phyloP scores from a whole-genome alignment of 495 filamentous ascomycete species.

The Bryoglossum gracile region DNA sequence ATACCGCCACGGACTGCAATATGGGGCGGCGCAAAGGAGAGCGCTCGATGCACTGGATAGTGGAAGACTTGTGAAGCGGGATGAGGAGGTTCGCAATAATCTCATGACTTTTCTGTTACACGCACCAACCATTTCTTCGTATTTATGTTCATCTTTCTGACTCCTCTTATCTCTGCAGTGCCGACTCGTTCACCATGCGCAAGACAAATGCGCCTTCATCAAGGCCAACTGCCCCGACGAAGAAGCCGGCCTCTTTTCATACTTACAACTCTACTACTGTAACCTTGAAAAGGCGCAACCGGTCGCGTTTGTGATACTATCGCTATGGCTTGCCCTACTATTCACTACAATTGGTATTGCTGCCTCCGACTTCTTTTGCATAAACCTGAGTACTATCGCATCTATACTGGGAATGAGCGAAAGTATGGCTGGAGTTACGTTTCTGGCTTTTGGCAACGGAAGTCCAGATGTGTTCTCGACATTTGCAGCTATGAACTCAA shows the following conservation, averaged over 20 bases:
- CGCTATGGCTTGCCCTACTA: conserved; percentile 79
- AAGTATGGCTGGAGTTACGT: conserved; percentile 92
- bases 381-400: conserved; percentile 90
- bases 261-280: conserved; percentile 92
- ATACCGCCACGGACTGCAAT: conserved; percentile 14
- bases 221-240: conserved; percentile 76
- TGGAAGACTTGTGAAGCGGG: conserved; percentile 22
- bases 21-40: conserved; percentile 18
- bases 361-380: conserved; percentile 95
- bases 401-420: conserved; percentile 86
- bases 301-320: conserved; percentile 68
- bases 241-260: conserved; percentile 82
- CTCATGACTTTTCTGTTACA: background rate
- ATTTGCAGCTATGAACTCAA: conserved; percentile 94
- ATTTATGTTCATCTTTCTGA: conserved; percentile 3
- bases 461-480: conserved; percentile 98
- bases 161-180: conserved; percentile 47
- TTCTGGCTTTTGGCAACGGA: conserved; percentile 97
- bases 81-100: conserved; percentile 25
- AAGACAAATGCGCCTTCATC: conserved; percentile 74
- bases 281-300: conserved; percentile 58
- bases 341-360: conserved; percentile 99
- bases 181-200: conserved; percentile 64
- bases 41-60: conserved; percentile 14
- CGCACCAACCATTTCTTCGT: background rate